Evolutionary conservation across 1,139 yeast species (phyloP), one percentile per base, ranked within the genome.

Genomic region (Taphrina confusa): DNA sequence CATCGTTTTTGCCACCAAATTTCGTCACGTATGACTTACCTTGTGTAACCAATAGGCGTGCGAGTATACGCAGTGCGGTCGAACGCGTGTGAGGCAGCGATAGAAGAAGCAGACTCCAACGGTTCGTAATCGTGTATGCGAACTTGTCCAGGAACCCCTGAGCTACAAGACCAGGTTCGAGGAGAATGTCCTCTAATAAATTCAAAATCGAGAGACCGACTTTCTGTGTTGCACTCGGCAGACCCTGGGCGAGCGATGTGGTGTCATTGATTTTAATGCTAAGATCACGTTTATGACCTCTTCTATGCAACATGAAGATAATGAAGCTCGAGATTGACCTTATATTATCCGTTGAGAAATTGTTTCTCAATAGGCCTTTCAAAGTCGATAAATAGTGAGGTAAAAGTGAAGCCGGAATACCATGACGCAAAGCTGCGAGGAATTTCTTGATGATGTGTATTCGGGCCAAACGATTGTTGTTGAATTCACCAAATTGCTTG

Each of bases 31-130:
- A 76, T 45, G 76, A 76, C 0, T 78, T 69, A 0, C 84, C 84
- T 9, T 80, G 72, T 1, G 77, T 71, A 30, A 75, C 71, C 20
- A 86, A 72, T 5, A 83, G 70, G 57, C 77, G 77, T 5, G 83
- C 72, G 20, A 86, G 69, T 9, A 86, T 70, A 18, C 78, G 74
- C 62, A 78, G 71, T 34, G 75, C 72, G 0, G 81, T 78, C 4
- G 81, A 79, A 11, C 73, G 71, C 4, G 75, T 73, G 50, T 72
- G 66, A 0, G 73, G 68, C 52, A 75, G 74, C 49, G 78, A 78
- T 37, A 87, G 68, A 1, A 85, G 70, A 31, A 85, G 71, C n/a
- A 86, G 70, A 1, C 84, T 73, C 85, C 90, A 83, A 68, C 63
- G 25, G 22, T 33, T 40, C 0, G 87, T 80, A 4, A 85, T 76